These are phyloP conservation scores for Rubroboletus pulcherrimus DNA, from an alignment of 768 basidiomycete genomes.

Conservation along the genomic window DNA sequence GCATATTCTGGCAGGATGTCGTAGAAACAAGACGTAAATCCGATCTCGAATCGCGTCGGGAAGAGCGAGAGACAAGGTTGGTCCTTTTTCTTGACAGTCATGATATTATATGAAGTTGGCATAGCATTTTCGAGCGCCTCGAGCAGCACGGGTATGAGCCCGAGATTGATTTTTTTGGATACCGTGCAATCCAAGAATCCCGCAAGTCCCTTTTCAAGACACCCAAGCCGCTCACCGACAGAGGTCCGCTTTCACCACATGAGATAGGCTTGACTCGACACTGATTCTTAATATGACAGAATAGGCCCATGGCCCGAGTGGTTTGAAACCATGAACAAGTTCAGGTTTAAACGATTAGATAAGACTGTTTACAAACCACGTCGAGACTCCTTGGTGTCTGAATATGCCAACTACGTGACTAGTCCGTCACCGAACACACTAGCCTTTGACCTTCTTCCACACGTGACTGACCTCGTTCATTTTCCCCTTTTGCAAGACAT, in stretches of 20 bases:
- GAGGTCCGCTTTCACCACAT: not conserved
- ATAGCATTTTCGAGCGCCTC: not conserved
- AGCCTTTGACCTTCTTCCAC: not conserved
- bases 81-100: too few relatives aligned
- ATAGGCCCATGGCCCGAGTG: not conserved
- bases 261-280: not conserved
- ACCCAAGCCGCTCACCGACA: not conserved
- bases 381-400: not conserved
- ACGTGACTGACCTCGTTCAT: not conserved
- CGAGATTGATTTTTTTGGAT: not conserved
- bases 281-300: not conserved
- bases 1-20: rapidly evolving
- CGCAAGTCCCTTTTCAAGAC: not conserved
- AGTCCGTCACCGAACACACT: not conserved
- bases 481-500: not conserved
- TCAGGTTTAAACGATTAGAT: not conserved
- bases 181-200: not conserved
- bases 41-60: not conserved
- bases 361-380: not conserved
- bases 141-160: not conserved
- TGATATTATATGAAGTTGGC: too few relatives aligned
- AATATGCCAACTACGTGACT: not conserved
- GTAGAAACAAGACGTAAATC: not conserved
- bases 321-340: not conserved
- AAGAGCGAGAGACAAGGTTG: not conserved